A percentile compares a stretch with the other conserved stretches of the same genome.
These are phyloP conservation scores for Raddia guianensis DNA, from an alignment of 176 grass and related monocot genomes.

Conservation along the genomic window DNA sequence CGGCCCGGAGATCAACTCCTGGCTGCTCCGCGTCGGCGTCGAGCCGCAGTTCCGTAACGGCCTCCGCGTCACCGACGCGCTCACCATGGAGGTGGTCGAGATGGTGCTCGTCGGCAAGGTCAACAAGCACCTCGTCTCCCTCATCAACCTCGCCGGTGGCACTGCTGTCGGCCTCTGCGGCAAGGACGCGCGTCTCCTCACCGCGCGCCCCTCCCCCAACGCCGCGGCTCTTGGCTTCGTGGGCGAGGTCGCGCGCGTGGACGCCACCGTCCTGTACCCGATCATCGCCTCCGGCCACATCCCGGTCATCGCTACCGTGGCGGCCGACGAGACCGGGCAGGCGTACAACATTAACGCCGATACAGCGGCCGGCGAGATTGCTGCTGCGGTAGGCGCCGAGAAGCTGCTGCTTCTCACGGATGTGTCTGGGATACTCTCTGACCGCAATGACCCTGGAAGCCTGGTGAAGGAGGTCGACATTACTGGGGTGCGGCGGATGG, in stretches of 20 bases:
- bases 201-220: constrained; percentile 55
- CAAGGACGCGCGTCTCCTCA: constrained; percentile 76
- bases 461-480: constrained; percentile 76
- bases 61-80: constrained; percentile 64
- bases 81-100: constrained; percentile 74
- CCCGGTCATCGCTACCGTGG: constrained; percentile 77
- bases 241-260: constrained; percentile 57
- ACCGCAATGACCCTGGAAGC: constrained; percentile 61
- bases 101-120: constrained; percentile 81
- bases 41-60: constrained; percentile 70
- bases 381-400: constrained; percentile 56
- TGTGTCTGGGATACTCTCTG: constrained; percentile 60
- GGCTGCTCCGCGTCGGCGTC: constrained; percentile 55
- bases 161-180: constrained; percentile 62
- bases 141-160: constrained; percentile 55
- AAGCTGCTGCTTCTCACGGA: constrained; percentile 72
- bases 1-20: constrained; percentile 72
- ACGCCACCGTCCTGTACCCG: constrained; percentile 54
- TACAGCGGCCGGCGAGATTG: constrained; percentile 64
- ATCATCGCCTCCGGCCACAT: constrained; percentile 56
- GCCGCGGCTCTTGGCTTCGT: constrained; percentile 57
- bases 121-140: constrained; percentile 69
- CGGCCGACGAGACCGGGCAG: constrained; percentile 60
- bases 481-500: constrained; percentile 55
- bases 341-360: constrained; percentile 76